Percentiles rank a stretch among this genome's conserved stretches.
phyloP scores from a whole-genome alignment of 306 rosid genomes.

The Vigna nakashimae region DNA sequence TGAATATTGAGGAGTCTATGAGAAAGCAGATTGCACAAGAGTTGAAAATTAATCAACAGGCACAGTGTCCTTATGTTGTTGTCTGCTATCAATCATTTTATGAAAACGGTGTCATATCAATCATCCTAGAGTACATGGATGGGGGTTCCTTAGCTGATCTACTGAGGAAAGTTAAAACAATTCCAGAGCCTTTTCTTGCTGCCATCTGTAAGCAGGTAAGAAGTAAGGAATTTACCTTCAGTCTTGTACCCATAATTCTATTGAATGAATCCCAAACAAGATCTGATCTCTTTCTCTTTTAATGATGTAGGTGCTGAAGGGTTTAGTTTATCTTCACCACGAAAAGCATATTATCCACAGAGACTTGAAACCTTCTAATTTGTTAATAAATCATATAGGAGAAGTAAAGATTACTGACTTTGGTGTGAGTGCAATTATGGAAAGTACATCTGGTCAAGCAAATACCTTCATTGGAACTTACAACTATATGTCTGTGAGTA shows the following conservation, averaged over 20 bases:
- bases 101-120: conserved; percentile 81
- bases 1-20: conserved; percentile 85
- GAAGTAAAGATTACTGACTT: conserved; percentile 98
- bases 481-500: conserved; percentile 99
- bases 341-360: conserved; percentile 91
- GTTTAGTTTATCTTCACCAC: conserved; percentile 92
- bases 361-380: conserved; percentile 93
- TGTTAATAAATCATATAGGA: conserved; percentile 88
- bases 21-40: conserved; percentile 91
- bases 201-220: conserved; percentile 89
- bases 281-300: conserved; percentile 29
- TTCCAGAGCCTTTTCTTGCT: conserved; percentile 84
- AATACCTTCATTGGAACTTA: conserved; percentile 92
- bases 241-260: conserved; percentile 6
- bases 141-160: conserved; percentile 96
- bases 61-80: conserved; percentile 90
- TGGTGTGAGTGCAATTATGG: conserved; percentile 97
- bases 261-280: conserved; percentile 33
- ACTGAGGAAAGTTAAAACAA: conserved; percentile 78
- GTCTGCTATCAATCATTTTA: conserved; percentile 90
- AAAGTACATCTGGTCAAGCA: conserved; percentile 91
- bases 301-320: conserved; percentile 80
- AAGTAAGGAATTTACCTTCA: conserved; percentile 29
- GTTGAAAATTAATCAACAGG: conserved; percentile 90
- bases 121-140: conserved; percentile 99